Evolutionary conservation across 169 alveolate species (phyloP).

Genomic region (Cryptosporidium viatorum): DNA sequence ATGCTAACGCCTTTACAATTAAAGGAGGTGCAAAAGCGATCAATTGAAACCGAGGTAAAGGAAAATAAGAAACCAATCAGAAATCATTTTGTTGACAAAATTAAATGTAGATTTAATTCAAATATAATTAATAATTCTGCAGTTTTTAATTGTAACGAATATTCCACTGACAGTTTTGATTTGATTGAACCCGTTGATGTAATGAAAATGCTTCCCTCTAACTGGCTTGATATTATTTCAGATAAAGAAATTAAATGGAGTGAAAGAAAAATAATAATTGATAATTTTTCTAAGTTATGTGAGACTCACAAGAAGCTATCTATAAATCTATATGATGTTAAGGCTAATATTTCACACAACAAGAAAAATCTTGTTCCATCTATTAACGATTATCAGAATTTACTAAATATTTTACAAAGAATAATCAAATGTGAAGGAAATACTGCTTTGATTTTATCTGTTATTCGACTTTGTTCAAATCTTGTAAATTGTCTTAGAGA

Average conservation of each 20-base stretch:
- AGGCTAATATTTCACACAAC: neutral
- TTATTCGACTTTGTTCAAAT: slow-evolving; percentile 20
- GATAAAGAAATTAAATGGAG: slow-evolving; percentile 65
- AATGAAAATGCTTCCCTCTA: slow-evolving; percentile 29
- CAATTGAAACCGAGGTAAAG: neutral
- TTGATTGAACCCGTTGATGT: slow-evolving; percentile 63
- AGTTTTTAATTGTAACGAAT: neutral
- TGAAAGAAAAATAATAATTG: slow-evolving; percentile 48
- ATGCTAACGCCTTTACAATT: slow-evolving; percentile 36
- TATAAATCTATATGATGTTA: slow-evolving; percentile 13
- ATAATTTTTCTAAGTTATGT: slow-evolving; percentile 33
- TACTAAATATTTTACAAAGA: slow-evolving; percentile 33
- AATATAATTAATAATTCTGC: neutral
- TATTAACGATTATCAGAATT: slow-evolving; percentile 44
- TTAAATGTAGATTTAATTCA: neutral
- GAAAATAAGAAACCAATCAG: slow-evolving; percentile 14
- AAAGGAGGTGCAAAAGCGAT: slow-evolving; percentile 42
- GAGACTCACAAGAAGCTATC: slow-evolving; percentile 46
- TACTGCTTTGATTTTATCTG: slow-evolving; percentile 54
- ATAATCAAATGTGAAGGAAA: slow-evolving; percentile 55
- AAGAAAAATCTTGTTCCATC: slow-evolving; percentile 22
- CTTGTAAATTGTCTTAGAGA: slow-evolving; percentile 31
- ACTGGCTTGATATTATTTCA: slow-evolving; percentile 52
- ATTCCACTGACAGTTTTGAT: slow-evolving; percentile 19
- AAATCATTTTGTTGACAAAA: slow-evolving; percentile 9